A percentile compares a stretch with the other conserved stretches of the same genome.
Evolutionary conservation across 1,284 basidiomycete species (phyloP).

Genomic region (Melampsora larici-populina): DNA sequence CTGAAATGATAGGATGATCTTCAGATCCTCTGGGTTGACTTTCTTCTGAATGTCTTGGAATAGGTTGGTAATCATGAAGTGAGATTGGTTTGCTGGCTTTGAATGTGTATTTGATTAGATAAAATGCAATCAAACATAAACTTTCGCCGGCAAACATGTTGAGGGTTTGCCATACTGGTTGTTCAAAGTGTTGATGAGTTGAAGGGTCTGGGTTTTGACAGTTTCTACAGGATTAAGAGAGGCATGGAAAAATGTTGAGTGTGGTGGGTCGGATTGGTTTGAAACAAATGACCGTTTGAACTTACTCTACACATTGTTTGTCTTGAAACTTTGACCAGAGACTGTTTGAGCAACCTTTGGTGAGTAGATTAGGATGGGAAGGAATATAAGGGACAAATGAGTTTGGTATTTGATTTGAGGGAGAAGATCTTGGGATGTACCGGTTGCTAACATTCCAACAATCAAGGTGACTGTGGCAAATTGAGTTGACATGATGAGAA

Average conservation of each 20-base stretch:
- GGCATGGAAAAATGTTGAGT: slow-evolving; percentile 31
- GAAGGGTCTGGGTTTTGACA: slow-evolving; percentile 21
- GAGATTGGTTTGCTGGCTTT: slow-evolving; percentile 54
- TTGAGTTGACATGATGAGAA: background rate
- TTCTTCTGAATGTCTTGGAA: slow-evolving; percentile 14
- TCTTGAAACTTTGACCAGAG: slow-evolving; percentile 59
- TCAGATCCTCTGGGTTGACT: background rate
- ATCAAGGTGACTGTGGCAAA: background rate
- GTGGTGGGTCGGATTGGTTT: slow-evolving; percentile 74
- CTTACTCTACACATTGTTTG: slow-evolving; percentile 91
- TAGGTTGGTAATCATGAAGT: slow-evolving; percentile 5
- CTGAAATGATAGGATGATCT: background rate
- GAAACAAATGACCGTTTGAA: slow-evolving; percentile 58
- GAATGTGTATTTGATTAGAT: slow-evolving; percentile 47
- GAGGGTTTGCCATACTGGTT: slow-evolving; percentile 77
- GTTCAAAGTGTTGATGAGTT: slow-evolving; percentile 20
- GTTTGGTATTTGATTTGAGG: background rate
- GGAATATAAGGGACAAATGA: background rate
- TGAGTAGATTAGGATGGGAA: background rate
- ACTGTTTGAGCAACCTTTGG: slow-evolving; percentile 30
- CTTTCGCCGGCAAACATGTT: slow-evolving; percentile 67
- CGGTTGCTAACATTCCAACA: background rate
- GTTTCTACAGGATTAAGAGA: slow-evolving; percentile 30
- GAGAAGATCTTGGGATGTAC: background rate
- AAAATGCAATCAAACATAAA: slow-evolving; percentile 60